A percentile compares a stretch with the other conserved stretches of the same genome.
These are phyloP conservation scores for Candida krabiensis DNA, from an alignment of 805 yeast species.

Conservation along the genomic window DNA sequence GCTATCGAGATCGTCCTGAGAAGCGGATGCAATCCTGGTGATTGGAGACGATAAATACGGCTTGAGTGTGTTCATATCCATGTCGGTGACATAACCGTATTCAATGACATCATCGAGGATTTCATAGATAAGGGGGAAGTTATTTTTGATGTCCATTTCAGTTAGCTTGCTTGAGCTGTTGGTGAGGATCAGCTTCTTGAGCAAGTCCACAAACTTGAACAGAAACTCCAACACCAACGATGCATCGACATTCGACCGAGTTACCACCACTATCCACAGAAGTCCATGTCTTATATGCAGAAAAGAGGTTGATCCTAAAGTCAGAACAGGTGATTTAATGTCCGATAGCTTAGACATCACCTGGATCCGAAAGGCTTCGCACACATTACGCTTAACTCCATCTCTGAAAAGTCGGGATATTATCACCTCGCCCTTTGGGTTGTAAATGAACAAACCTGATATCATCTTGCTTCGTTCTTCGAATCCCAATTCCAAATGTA, in stretches of 20 bases:
- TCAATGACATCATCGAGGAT: conserved; percentile 74
- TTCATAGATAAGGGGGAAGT: conserved; percentile 72
- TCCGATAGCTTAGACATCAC: conserved; percentile 66
- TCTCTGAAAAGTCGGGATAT: conserved; percentile 73
- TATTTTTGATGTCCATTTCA: conserved; percentile 57
- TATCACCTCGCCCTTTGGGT: conserved; percentile 78
- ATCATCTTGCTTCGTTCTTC: conserved; percentile 51
- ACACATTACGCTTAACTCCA: conserved; percentile 72
- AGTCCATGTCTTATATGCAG: conserved; percentile 64
- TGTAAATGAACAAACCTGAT: conserved; percentile 77
- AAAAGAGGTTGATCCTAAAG: conserved; percentile 91
- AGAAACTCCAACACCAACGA: conserved; percentile 77
- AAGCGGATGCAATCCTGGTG: conserved; percentile 5
- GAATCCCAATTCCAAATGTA: no score
- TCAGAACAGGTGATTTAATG: conserved; percentile 65
- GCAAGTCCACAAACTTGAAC: conserved; percentile 55
- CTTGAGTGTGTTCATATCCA: conserved; percentile 49
- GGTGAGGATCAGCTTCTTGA: conserved; percentile 36
- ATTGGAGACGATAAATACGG: conserved; percentile 29
- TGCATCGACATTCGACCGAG: conserved; percentile 86
- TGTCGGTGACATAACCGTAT: conserved; percentile 72
- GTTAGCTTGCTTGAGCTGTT: conserved; percentile 35
- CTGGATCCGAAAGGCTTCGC: conserved; percentile 91
- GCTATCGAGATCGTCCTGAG: conserved; percentile 5
- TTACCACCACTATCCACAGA: conserved; percentile 85